Conservation (phyloP, 2,329 filamentous ascomycete species). For the Tolypocladium tropicale region DNA sequence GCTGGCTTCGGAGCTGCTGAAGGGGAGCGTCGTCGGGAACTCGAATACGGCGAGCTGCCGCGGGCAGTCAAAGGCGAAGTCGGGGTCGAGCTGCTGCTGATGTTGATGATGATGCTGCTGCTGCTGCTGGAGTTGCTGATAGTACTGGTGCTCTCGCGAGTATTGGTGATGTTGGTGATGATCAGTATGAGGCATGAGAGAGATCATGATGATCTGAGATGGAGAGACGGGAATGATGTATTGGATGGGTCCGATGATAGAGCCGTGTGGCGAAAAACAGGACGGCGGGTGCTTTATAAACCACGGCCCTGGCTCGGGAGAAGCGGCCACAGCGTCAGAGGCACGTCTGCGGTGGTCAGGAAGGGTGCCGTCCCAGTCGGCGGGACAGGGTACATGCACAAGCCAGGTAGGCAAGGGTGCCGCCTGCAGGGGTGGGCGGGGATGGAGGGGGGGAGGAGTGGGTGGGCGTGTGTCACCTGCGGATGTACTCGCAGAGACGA, state of each 20-base stretch:
- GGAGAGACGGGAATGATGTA: background rate
- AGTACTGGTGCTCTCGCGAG: background rate
- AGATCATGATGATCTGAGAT: slow-evolving; percentile 2
- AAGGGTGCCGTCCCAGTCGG: background rate
- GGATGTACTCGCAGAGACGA: no score
- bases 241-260: background rate
- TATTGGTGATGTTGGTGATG: background rate
- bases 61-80: background rate
- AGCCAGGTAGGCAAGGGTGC: background rate
- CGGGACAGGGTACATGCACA: background rate
- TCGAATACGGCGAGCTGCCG: background rate
- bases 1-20: background rate
- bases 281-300: slow-evolving; percentile 1
- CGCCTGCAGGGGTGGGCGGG: background rate
- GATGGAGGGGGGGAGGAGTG: background rate
- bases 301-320: background rate
- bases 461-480: background rate
- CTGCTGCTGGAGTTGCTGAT: background rate
- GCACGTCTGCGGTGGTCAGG: background rate
- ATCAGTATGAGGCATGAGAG: background rate
- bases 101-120: background rate
- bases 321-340: slow-evolving; percentile 1
- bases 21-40: background rate
- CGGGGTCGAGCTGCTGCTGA: background rate
- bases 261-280: slow-evolving; percentile 1